Base-by-base conservation (phyloP, 2,329 filamentous ascomycete species). In the Aspergillus sp. region DNA sequence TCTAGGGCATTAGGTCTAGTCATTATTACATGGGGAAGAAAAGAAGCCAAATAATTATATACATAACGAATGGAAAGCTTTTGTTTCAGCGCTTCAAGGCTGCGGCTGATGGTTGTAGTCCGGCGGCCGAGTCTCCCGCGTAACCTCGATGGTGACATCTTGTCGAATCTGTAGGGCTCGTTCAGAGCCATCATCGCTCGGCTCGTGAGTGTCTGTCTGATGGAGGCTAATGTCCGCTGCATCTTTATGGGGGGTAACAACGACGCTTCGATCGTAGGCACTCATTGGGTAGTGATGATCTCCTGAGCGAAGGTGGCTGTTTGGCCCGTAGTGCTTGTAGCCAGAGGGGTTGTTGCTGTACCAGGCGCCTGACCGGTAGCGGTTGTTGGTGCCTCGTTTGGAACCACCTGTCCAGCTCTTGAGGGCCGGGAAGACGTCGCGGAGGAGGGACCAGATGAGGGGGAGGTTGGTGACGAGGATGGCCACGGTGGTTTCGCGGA, bases 391-490 rank as follows among this genome's bases (percentile, higher is more conserved):
- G 17, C 57, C 65, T 24, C 67, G 65, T 52, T 67, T 72, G 9
- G 73, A 75, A 27, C 72, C 73, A 2, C 73, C 73, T 11, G 72
- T 74, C 74, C 74, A 76, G 58, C 72, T 75, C 61, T 72, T 73
- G 60, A 76, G 66, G 2, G 66, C 66, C 2, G 74, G 75, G 70
- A 83, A 83, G 19, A 81, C 64, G 51, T 81, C 77, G 15, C 79
- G 73, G 7, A 83, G 66, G 2, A 83, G 73, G 1, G 80, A 80
- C 80, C 80, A 83, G 12, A 80, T 75, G 42, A 80, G 78, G 0
- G 80, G 80, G 1, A 83, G 67, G 57, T 82, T 83, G 58, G 80
- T 81, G 17, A 83, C 80, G 1, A 82, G 69, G 33, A 79, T 68
- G 27, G 75, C 75, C 15, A 77, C 75, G 1, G 74, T 75, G 6